phyloP scores from a whole-genome alignment of 441 rosid species.

The Rhodomyrtus psidioides region DNA sequence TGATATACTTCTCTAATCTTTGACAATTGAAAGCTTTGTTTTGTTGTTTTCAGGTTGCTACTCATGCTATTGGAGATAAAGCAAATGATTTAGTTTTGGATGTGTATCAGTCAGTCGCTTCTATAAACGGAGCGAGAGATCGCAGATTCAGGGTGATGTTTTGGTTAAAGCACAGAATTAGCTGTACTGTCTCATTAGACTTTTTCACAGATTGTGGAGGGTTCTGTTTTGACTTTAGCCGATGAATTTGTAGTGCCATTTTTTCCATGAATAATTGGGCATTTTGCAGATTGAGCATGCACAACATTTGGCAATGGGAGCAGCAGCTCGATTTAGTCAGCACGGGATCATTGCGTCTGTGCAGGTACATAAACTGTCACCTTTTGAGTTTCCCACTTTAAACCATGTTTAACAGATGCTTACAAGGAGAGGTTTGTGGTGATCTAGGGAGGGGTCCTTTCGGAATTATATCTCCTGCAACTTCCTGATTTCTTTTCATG shows the following conservation, averaged over 20 bases:
- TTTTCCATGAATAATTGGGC: conserved; percentile 3
- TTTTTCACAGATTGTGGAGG: not conserved
- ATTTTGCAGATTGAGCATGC: conserved; percentile 72
- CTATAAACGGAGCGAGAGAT: conserved; percentile 62
- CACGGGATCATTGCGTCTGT: conserved; percentile 69
- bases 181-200: not conserved
- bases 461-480: not conserved
- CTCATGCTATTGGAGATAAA: conserved; percentile 92
- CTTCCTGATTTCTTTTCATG: not conserved
- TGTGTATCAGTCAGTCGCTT: conserved; percentile 48
- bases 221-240: not conserved
- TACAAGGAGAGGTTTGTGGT: not conserved
- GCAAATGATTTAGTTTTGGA: conserved; percentile 77
- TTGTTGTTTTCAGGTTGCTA: conserved; percentile 53
- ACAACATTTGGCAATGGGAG: conserved; percentile 67
- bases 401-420: not conserved
- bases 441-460: not conserved
- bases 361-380: conserved; percentile 38
- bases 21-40: not conserved
- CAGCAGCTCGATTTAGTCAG: conserved; percentile 60
- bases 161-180: not conserved
- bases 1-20: not conserved
- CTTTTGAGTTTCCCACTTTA: not conserved
- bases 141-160: conserved; percentile 71
- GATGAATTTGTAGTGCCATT: not conserved